Conservation (phyloP, 2,329 filamentous ascomycete species). For the Microdochium nivale region DNA sequence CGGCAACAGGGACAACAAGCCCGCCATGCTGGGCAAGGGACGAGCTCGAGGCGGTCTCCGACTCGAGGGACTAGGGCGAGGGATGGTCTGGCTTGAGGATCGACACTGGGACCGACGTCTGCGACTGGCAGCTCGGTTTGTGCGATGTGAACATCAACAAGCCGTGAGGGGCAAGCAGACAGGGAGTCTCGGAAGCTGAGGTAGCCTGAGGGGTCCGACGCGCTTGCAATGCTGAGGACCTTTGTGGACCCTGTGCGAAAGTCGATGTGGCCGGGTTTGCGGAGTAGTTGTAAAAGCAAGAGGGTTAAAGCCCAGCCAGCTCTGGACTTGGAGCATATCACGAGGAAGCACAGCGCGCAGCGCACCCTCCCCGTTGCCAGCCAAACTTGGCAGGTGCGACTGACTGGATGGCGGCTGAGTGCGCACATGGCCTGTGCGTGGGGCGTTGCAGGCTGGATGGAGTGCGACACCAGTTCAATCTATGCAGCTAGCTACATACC, state of each 20-base stretch:
- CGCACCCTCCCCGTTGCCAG: neutral
- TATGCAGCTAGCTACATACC: too few relatives aligned
- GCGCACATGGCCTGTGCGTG: neutral
- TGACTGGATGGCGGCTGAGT: neutral
- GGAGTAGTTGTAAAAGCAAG: neutral
- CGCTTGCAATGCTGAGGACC: neutral
- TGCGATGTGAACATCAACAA: too few relatives aligned
- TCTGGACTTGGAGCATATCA: neutral
- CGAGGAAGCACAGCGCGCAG: neutral
- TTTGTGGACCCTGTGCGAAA: neutral
- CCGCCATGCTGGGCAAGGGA: constrained; percentile 27
- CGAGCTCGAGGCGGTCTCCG: neutral
- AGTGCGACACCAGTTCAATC: neutral
- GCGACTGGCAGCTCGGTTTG: too few relatives aligned
- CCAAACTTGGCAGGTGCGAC: neutral
- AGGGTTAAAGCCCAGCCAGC: too few relatives aligned
- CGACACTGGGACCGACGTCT: too few relatives aligned
- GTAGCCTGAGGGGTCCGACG: too few relatives aligned
- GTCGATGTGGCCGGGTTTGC: neutral
- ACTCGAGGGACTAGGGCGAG: neutral
- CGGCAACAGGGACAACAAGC: constrained; percentile 45
- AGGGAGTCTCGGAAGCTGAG: too few relatives aligned
- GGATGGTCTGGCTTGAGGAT: too few relatives aligned
- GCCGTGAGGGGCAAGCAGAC: too few relatives aligned
- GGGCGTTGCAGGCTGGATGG: neutral